These are phyloP conservation scores for Pisolithus sp. DNA, from an alignment of 768 basidiomycete genomes.

Conservation along the genomic window DNA sequence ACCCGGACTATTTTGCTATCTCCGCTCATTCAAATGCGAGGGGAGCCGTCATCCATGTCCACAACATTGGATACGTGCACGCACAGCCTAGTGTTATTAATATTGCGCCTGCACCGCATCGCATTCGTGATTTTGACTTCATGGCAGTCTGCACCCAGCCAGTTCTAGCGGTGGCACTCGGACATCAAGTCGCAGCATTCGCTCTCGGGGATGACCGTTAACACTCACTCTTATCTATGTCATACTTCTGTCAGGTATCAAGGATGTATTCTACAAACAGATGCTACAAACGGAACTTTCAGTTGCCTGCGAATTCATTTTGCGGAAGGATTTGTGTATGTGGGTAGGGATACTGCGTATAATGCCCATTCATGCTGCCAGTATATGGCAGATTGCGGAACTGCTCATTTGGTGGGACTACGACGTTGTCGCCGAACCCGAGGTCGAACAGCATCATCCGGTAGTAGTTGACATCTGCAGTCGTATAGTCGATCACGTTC, in stretches of 20 bases:
- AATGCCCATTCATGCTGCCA: conserved; percentile 30
- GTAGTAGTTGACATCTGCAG: conserved; percentile 67
- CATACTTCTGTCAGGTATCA: background rate
- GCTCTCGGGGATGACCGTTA: conserved; percentile 54
- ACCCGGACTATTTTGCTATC: conserved; percentile 73
- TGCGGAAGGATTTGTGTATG: conserved; percentile 18
- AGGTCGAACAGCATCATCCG: conserved; percentile 71
- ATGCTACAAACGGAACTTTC: background rate
- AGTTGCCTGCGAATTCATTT: conserved; percentile 19
- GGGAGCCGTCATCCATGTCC: conserved; percentile 65
- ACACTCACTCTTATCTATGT: background rate
- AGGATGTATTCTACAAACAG: background rate
- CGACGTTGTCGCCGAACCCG: conserved; percentile 48
- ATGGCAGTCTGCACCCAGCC: conserved; percentile 54
- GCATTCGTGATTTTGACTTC: conserved; percentile 74
- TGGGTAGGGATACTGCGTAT: conserved; percentile 29
- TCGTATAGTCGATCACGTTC: conserved; percentile 15
- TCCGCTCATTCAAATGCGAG: conserved; percentile 51
- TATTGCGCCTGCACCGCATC: conserved; percentile 56
- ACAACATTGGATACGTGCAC: conserved; percentile 59
- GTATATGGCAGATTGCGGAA: conserved; percentile 23
- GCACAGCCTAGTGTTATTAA: conserved; percentile 56
- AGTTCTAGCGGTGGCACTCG: conserved; percentile 62
- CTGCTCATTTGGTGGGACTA: conserved; percentile 15
- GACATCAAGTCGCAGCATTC: conserved; percentile 52